Conservation (phyloP, 2,329 filamentous ascomycete species). For the Metarhizium rileyi region DNA sequence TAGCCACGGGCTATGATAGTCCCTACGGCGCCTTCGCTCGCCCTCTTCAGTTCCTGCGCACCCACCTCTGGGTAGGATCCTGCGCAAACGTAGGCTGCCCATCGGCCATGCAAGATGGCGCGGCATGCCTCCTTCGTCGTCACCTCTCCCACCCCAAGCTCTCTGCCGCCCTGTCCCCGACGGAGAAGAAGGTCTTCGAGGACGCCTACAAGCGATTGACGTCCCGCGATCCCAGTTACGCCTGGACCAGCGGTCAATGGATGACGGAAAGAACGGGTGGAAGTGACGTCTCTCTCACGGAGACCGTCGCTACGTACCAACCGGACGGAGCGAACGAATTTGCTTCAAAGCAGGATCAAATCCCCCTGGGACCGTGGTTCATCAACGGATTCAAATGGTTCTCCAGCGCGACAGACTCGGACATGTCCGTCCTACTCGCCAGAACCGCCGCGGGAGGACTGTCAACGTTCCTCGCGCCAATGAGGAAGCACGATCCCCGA, state of each 20-base stretch:
- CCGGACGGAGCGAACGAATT: conserved; percentile 9
- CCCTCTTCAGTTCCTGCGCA: conserved; percentile 47
- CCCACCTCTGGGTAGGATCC: conserved; percentile 50
- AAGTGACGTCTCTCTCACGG: conserved; percentile 58
- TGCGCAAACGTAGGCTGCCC: conserved; percentile 55
- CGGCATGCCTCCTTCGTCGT: conserved; percentile 38
- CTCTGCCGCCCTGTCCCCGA: conserved; percentile 14
- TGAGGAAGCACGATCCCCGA: conserved; percentile 33
- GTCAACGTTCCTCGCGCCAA: conserved; percentile 56
- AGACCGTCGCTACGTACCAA: conserved; percentile 43
- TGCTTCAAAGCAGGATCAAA: conserved; percentile 11
- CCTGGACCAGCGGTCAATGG: conserved; percentile 69
- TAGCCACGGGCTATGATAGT: conserved; percentile 50
- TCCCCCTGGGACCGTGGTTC: conserved; percentile 44
- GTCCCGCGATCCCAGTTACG: conserved; percentile 35
- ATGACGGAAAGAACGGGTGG: conserved; percentile 66
- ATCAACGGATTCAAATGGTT: conserved; percentile 59
- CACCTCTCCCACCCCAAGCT: conserved; percentile 28
- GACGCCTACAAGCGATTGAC: conserved; percentile 44
- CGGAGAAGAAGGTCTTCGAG: conserved; percentile 34
- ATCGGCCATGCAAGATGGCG: conserved; percentile 57
- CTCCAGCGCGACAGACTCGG: conserved; percentile 19
- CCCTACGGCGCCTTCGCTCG: conserved; percentile 41
- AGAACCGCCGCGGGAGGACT: conserved; percentile 39
- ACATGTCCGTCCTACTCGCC: conserved; percentile 53